These are phyloP conservation scores for Vaccinium vitisidaea DNA, from an alignment of 148 eudicot genomes.

Conservation along the genomic window DNA sequence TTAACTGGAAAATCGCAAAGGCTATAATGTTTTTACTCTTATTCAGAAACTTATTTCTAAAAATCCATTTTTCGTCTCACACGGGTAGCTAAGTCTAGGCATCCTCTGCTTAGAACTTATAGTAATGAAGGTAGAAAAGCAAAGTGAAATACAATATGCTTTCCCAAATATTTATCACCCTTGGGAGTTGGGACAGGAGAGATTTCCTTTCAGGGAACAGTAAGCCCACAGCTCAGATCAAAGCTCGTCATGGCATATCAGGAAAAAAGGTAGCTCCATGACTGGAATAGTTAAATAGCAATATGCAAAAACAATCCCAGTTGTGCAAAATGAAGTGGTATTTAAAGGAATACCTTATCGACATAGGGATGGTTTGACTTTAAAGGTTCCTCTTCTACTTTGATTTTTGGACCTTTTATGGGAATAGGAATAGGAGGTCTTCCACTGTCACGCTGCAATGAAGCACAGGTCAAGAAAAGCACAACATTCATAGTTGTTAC, in stretches of 20 bases:
- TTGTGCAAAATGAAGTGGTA: neutral
- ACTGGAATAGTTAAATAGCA: too few species aligned
- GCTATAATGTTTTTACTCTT: neutral
- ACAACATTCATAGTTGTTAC: neutral
- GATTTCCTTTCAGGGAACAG: neutral
- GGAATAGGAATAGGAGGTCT: constrained; percentile 89
- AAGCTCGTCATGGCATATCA: neutral
- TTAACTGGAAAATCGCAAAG: neutral
- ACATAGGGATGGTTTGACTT: constrained; percentile 92
- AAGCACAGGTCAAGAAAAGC: constrained; percentile 14
- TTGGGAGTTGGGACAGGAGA: neutral
- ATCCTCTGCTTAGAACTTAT: neutral
- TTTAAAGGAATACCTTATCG: constrained; percentile 57
- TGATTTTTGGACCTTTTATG: constrained; percentile 76
- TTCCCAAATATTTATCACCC: neutral
- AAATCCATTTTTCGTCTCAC: neutral
- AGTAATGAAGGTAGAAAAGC: neutral
- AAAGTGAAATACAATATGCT: neutral
- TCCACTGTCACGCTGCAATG: constrained; percentile 83
- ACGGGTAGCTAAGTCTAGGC: neutral
- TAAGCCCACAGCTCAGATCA: neutral
- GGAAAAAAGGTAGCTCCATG: neutral
- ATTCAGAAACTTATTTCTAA: neutral
- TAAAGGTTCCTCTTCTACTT: constrained; percentile 82
- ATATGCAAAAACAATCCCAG: too few species aligned